phyloP scores from a whole-genome alignment of 495 filamentous ascomycete genomes.

The Thermochaetoides thermophila region DNA sequence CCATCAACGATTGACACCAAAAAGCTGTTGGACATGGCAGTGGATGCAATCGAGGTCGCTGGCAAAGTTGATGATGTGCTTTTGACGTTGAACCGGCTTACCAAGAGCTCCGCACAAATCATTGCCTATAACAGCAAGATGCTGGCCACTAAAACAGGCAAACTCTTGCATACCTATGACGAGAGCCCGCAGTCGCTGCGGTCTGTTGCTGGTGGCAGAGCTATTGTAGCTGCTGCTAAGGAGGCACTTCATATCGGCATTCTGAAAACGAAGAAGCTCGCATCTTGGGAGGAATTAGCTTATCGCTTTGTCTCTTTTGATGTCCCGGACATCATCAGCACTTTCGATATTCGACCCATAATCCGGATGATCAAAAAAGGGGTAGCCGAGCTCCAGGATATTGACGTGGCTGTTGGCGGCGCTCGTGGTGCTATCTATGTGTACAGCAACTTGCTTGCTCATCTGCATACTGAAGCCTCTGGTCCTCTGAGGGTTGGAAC shows the following conservation, averaged over 20 bases:
- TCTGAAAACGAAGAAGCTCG: conserved; percentile 10
- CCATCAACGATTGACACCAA: conserved; percentile 23
- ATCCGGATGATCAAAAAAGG: conserved; percentile 18
- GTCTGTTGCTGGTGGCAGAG: conserved; percentile 12
- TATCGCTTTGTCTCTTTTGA: conserved; percentile 37
- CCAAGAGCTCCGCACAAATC: conserved; percentile 20
- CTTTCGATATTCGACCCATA: conserved; percentile 35
- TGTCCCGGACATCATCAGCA: conserved; percentile 39
- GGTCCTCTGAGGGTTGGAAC: conserved; percentile 18
- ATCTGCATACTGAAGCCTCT: conserved; percentile 24
- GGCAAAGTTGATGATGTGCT: conserved; percentile 26
- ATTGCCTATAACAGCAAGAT: conserved; percentile 24
- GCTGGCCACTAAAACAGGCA: conserved; percentile 10
- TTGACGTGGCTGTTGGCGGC: conserved; percentile 65
- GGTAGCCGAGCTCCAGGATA: conserved; percentile 19
- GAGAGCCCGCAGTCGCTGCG: conserved; percentile 20
- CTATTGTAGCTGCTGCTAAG: conserved; percentile 26
- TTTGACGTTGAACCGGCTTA: conserved; percentile 23
- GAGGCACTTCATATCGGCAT: conserved; percentile 24
- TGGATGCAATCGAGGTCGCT: conserved; percentile 26
- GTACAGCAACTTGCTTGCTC: conserved; percentile 55
- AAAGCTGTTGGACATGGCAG: conserved; percentile 28
- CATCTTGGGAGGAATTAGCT: conserved; percentile 21
- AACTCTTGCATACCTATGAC: conserved; percentile 18
- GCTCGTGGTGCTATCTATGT: conserved; percentile 58